Evolutionary conservation across 306 rosid species (phyloP).

Genomic region (Quercus gilva): DNA sequence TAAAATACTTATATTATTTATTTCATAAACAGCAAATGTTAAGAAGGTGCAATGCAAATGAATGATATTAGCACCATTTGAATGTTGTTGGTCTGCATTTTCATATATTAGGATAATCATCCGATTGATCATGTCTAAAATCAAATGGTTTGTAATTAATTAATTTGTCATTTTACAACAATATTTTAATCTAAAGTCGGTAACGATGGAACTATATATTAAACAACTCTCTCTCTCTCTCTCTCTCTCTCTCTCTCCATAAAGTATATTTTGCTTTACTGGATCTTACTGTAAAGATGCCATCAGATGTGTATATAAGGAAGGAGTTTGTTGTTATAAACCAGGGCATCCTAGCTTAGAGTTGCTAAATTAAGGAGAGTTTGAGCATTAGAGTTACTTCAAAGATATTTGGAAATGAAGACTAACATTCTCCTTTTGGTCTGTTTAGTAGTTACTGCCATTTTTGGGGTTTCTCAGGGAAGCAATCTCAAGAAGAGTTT

Average conservation of each 20-base stretch:
- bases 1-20: no score
- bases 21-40: no score
- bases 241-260: background rate
- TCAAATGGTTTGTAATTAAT: no score
- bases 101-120: no score
- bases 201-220: background rate
- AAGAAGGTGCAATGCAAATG: no score
- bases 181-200: no score
- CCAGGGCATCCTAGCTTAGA: background rate
- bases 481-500: constrained; percentile 41
- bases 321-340: background rate
- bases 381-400: background rate
- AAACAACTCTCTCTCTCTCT: background rate
- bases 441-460: constrained; percentile 15
- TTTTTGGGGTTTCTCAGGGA: constrained; percentile 34
- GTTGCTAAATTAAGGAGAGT: background rate
- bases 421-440: constrained; percentile 8
- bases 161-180: no score
- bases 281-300: background rate
- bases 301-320: background rate
- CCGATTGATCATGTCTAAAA: no score
- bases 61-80: no score
- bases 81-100: no score
- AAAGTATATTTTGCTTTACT: background rate
- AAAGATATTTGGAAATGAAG: constrained; percentile 24